Base-by-base conservation (phyloP, 495 filamentous ascomycete species). In the Penicillium turbatum region DNA sequence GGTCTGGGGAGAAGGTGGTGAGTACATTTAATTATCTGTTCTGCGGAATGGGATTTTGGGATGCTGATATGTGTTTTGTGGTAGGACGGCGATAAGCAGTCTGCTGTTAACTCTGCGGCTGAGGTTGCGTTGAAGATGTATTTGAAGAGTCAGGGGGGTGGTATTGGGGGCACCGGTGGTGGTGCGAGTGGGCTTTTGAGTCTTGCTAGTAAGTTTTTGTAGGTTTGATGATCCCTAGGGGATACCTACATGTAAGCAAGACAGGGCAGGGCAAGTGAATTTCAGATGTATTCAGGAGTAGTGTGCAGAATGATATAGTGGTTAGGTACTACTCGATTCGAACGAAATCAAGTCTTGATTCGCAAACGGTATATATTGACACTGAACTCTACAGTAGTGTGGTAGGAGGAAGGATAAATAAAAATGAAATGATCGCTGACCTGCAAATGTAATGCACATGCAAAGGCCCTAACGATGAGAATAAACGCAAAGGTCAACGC, bases 81-180 rank as follows among this genome's bases (percentile, higher is more conserved):
- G 2, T 59, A 77, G 74, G 51, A 63, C 12, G 75, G 79, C 1
- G 78, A 77, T 43, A 86, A 87, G 72, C 80, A 87, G 64, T 76
- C 77, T 51, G 85, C 81, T 44, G 62, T 88, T 27, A 76, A 78
- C 51, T 60, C 63, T 42, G 85, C 85, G 7, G 85, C 79, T 0
- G 74, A 86, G 71, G 80, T 82, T 74, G 85, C 85, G 11, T 56
- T 86, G 51, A 86, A 88, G 77, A 81, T 87, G 79, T 87, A 85
- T 59, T 69, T 85, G 73, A 83, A 85, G 72, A 68, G 68, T 21
- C 61, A 79, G 56, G 74, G 77, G 54, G 74, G 78, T 62, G 75
- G 77, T 48, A 60, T 69, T 17, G 69, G 72, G 21, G 73, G 75
- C 0, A 73, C 72, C n/a, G n/a, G n/a, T 40, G 77, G 79, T 21